Percentiles rank a stretch among this genome's conserved stretches.
phyloP scores from a whole-genome alignment of 495 filamentous ascomycete genomes.

The Cercophora scortea region DNA sequence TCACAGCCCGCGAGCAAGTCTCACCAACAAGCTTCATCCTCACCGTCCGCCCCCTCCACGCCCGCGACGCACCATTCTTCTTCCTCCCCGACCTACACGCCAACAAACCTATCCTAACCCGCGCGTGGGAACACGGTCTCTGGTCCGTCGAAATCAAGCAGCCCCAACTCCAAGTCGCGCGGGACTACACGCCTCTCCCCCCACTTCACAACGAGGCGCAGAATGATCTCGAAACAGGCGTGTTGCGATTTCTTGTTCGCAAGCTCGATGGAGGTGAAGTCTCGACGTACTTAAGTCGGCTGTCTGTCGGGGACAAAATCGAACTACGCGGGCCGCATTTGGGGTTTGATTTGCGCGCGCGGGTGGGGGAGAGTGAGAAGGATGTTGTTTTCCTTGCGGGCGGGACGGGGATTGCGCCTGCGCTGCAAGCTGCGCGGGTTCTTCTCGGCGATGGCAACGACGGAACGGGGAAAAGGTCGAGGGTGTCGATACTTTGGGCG shows the following conservation, averaged over 20 bases:
- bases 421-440: slow-evolving; percentile 65
- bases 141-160: slow-evolving; percentile 93
- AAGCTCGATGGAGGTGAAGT: slow-evolving; percentile 37
- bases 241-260: slow-evolving; percentile 43
- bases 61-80: neutral
- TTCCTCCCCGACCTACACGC: neutral
- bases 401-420: slow-evolving; percentile 89
- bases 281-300: slow-evolving; percentile 60
- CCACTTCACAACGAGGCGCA: slow-evolving; percentile 45
- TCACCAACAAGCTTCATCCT: slow-evolving; percentile 71
- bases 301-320: slow-evolving; percentile 52
- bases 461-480: no score
- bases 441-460: slow-evolving; percentile 40
- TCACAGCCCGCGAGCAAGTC: slow-evolving; percentile 58
- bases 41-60: slow-evolving; percentile 44
- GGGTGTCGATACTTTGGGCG: slow-evolving; percentile 31
- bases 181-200: slow-evolving; percentile 85
- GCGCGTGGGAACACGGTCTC: slow-evolving; percentile 45
- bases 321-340: slow-evolving; percentile 71
- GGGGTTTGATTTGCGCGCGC: slow-evolving; percentile 54
- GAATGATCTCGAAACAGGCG: slow-evolving; percentile 37
- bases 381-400: slow-evolving; percentile 78
- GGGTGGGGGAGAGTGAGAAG: slow-evolving; percentile 24
- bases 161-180: slow-evolving; percentile 79
- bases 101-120: neutral